Percentiles rank a stretch among this genome's conserved stretches.
phyloP scores from a whole-genome alignment of 2,329 filamentous ascomycete species.

The Diplodia sapinea region DNA sequence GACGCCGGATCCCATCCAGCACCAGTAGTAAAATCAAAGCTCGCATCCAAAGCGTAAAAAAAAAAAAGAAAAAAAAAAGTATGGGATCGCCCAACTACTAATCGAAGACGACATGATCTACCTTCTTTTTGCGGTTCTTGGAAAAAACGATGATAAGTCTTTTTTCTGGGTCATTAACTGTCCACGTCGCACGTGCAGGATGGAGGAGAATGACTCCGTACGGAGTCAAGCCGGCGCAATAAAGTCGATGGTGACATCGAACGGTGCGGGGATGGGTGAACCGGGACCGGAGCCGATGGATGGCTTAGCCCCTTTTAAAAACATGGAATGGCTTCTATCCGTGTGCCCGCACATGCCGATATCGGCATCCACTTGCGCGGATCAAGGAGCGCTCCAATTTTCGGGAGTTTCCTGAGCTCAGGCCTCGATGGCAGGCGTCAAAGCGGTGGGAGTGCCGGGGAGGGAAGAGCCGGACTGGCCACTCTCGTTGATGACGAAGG shows the following conservation, averaged over 20 bases:
- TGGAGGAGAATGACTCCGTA: neutral
- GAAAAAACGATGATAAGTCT: neutral
- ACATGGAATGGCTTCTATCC: neutral
- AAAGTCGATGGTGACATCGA: neutral
- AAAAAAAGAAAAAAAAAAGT: neutral
- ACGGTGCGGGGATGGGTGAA: neutral
- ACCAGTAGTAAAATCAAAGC: neutral
- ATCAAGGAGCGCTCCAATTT: conserved; percentile 23
- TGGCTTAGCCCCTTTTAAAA: neutral
- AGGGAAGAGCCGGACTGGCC: conserved; percentile 23
- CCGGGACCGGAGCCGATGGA: neutral
- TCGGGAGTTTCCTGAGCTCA: neutral
- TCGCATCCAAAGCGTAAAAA: neutral
- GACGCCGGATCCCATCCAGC: conserved; percentile 20
- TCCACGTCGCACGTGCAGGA: neutral
- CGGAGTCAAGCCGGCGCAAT: neutral
- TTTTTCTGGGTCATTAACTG: neutral
- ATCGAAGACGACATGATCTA: neutral
- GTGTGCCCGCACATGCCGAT: conserved; percentile 13
- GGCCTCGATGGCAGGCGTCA: conserved; percentile 30
- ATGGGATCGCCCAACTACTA: neutral
- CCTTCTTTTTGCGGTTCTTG: neutral
- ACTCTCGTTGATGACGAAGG: conserved; percentile 30
- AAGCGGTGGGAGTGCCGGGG: conserved; percentile 8
- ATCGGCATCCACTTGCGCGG: conserved; percentile 11